Conservation (phyloP, 441 rosid species). For the Sinapis alba region DNA sequence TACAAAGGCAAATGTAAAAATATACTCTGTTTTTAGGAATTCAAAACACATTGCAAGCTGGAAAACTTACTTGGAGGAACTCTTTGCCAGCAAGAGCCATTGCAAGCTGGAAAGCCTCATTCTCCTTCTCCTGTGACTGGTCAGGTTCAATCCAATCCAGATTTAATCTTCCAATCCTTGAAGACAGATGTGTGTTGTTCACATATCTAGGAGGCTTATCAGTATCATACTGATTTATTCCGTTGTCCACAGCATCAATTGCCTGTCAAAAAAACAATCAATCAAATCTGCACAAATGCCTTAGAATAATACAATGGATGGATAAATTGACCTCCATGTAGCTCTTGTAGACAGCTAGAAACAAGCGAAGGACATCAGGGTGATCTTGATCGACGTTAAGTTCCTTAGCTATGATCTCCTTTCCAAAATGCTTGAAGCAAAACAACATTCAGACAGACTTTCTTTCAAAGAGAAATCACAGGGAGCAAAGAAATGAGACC, state of each 20-base stretch:
- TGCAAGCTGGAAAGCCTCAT: constrained; percentile 77
- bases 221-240: constrained; percentile 79
- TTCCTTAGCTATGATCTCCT: constrained; percentile 46
- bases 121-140: constrained; percentile 90
- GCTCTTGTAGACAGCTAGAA: constrained; percentile 81
- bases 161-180: constrained; percentile 86
- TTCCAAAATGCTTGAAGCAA: constrained; percentile 47
- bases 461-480: neutral
- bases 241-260: constrained; percentile 90
- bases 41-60: no score
- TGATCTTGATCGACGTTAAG: constrained; percentile 74
- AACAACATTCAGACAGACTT: constrained; percentile 25
- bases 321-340: constrained; percentile 71
- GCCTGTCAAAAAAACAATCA: constrained; percentile 46
- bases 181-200: constrained; percentile 81
- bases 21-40: neutral
- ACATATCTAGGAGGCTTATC: constrained; percentile 87
- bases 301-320: neutral
- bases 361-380: constrained; percentile 75
- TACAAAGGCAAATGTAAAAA: constrained; percentile 34
- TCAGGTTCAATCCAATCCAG: constrained; percentile 93
- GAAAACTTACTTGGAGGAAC: constrained; percentile 71
- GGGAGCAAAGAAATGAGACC: constrained; percentile 59
- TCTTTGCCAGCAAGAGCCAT: constrained; percentile 85
- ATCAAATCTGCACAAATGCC: neutral